Evolutionary conservation across 2,329 filamentous ascomycete genomes (phyloP).

Genomic region (Fusarium austroafricanum): DNA sequence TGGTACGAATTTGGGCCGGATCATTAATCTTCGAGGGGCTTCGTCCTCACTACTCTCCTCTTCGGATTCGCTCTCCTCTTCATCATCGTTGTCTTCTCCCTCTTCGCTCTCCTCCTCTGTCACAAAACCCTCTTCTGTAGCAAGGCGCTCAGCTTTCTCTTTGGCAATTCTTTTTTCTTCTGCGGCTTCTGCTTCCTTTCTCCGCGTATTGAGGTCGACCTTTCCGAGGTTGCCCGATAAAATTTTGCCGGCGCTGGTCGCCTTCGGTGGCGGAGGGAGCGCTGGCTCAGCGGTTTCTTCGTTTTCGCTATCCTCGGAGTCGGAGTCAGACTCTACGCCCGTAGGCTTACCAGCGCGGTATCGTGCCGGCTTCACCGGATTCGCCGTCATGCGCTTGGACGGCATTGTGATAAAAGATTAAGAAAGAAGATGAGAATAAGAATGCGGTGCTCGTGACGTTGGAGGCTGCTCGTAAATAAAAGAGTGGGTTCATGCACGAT

Average conservation of each 20-base stretch:
- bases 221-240: slow-evolving; percentile 62
- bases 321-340: slow-evolving; percentile 65
- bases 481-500: slow-evolving; percentile 34
- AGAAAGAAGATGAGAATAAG: slow-evolving; percentile 7
- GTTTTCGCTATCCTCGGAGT: slow-evolving; percentile 62
- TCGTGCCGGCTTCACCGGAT: slow-evolving; percentile 82
- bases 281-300: slow-evolving; percentile 50
- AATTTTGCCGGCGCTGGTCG: slow-evolving; percentile 67
- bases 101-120: slow-evolving; percentile 63
- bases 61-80: slow-evolving; percentile 56
- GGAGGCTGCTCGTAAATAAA: slow-evolving; percentile 25
- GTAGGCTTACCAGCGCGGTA: slow-evolving; percentile 86
- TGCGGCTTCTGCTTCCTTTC: slow-evolving; percentile 59
- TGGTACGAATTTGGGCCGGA: slow-evolving; percentile 72
- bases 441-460: slow-evolving; percentile 40
- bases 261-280: slow-evolving; percentile 68
- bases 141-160: slow-evolving; percentile 62
- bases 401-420: slow-evolving; percentile 60
- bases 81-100: slow-evolving; percentile 51
- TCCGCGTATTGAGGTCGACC: slow-evolving; percentile 63
- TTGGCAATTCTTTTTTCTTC: slow-evolving; percentile 61
- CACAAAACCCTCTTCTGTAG: slow-evolving; percentile 72
- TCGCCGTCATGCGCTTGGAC: slow-evolving; percentile 92
- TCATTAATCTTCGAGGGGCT: slow-evolving; percentile 66
- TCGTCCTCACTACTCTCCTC: slow-evolving; percentile 68